Evolutionary conservation across 495 filamentous ascomycete species (phyloP), one percentile per base, ranked within the genome.

Genomic region (Margaritispora aquatica): DNA sequence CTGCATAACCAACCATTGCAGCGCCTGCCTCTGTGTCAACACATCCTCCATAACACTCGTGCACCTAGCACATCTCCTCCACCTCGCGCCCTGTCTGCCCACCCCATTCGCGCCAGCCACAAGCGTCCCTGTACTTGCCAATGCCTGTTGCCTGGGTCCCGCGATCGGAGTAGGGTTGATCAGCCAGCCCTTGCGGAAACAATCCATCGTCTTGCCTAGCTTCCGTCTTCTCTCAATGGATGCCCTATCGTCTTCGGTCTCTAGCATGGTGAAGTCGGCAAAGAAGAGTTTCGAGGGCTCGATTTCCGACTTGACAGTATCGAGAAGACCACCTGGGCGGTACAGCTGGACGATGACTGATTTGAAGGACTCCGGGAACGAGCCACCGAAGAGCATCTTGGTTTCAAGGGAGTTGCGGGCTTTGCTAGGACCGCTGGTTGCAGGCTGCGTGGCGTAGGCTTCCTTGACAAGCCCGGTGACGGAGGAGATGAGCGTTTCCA

Each of bases 41-140:
- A 82, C 58, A 68, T 88, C 86, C 69, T 86, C 86, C 81, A 84
- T 87, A 19, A 85, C 75, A 22, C 77, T 75, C 1, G 75, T 78
- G 66, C 86, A 89, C 52, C 85, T 70, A 19, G 79, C 76, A 62
- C 86, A 89, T 36, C 74, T 68, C 54, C 84, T 75, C 75, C 80
- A 83, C 36, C 70, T 64, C 19, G 66, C 60, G 61, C 54, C 34
- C 55, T 54, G 59, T 27, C 27, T 59, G 44, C 34, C 49, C 20
- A 29, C 27, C 20, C 47, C 47, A 34, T 31, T 51, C 23, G 22
- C 20, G 23, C 15, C 38, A n/a, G 34, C 36, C 1, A 24, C 27
- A 44, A 23, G 17, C 1, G 9, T 19, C 13, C 2, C 19, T 11
- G 0, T 17, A 51, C 17, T 15, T n/a, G 13, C n/a, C 17, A 20